These are phyloP conservation scores for Triglochin maritima DNA, from an alignment of 106 monocot genomes.

Conservation along the genomic window DNA sequence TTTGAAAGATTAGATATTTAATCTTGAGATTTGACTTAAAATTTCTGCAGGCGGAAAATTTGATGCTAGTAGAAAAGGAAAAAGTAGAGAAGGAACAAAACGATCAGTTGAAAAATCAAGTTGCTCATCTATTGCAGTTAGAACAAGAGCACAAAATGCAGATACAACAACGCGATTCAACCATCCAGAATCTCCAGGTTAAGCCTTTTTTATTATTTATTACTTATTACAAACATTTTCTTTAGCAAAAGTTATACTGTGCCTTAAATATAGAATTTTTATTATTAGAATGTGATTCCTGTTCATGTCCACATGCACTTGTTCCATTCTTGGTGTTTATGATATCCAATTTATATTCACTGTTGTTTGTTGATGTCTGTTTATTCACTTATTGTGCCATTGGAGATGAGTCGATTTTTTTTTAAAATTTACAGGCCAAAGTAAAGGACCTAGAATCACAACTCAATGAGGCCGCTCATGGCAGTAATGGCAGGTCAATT, in stretches of 20 bases:
- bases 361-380: too few species aligned
- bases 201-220: background rate
- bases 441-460: conserved; percentile 60
- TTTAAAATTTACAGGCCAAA: conserved; percentile 41
- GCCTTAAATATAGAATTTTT: background rate
- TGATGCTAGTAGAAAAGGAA: conserved; percentile 54
- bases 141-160: conserved; percentile 91
- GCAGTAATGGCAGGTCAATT: conserved; percentile 45
- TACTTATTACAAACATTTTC: background rate
- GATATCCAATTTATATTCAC: too few species aligned
- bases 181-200: conserved; percentile 75
- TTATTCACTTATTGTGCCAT: too few species aligned
- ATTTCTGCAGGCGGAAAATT: conserved; percentile 69
- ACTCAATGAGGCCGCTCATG: conserved; percentile 42
- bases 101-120: conserved; percentile 61
- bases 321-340: too few species aligned
- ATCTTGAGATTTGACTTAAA: background rate
- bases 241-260: background rate
- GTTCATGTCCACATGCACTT: too few species aligned
- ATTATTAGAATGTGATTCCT: too few species aligned
- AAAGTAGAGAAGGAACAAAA: conserved; percentile 79
- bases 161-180: conserved; percentile 53
- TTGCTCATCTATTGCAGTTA: conserved; percentile 56
- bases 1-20: background rate
- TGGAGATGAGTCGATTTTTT: background rate